Base-by-base conservation (phyloP, 1,284 basidiomycete species). In the Lentinula novae-zelandiae region DNA sequence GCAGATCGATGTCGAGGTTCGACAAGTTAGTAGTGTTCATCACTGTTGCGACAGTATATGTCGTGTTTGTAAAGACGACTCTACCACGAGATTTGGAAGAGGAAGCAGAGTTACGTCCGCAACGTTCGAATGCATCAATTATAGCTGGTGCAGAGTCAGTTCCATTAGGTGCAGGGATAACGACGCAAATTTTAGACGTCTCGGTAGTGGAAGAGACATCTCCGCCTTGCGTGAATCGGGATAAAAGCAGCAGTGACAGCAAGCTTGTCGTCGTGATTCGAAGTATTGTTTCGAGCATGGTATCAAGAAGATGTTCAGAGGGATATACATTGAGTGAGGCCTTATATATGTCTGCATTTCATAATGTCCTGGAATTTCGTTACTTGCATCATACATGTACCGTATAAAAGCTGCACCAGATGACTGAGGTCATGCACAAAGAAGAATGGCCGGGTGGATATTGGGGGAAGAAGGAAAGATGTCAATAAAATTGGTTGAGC, bases 91-190 rank as follows among this genome's bases (percentile, higher is more conserved):
- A 17, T 20, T 38, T 20, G 27, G n/a, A 27, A 27, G 27, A 27
- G 27, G 27, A 27, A 27, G 5, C 36, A 6, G 54, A 46, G 31
- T 56, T 46, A n/a, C 49, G 56, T 12, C 56, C 56, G n/a, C 56
- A 58, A 10, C 46, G 46, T 20, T 39, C 8, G 27, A 58, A 58
- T 8, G 56, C 56, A 33, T 58, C 56, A 12, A 58, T 40, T 34
- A 58, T 58, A 22, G 56, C 56, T 27, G 56, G 56, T 13, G 48
- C 56, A 33, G 46, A 49, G 20, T 58, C 56, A 17, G 31, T 20
- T 15, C 54, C 54, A n/a, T 46, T 44, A n/a, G 54, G 54, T 42
- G 39, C 40, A 56, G 54, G 40, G 5, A 13, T 36, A 36, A 56
- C 54, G 31, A 46, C n/a, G 40, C 54, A 56, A 22, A 36, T 22